phyloP scores from a whole-genome alignment of 768 basidiomycete species.

The Lactifluus subvellereus region DNA sequence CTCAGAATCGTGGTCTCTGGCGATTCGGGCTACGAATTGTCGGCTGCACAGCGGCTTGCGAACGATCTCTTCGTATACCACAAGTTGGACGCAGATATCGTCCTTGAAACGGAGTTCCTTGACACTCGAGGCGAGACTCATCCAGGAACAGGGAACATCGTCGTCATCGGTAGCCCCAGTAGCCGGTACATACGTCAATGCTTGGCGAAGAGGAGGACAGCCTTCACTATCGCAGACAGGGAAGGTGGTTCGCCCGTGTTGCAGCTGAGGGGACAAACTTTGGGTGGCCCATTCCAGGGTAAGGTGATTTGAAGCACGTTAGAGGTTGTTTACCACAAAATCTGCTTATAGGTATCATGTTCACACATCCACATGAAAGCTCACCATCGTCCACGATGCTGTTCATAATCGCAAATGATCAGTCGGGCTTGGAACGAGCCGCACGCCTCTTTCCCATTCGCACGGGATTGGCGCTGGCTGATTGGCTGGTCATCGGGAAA shows the following conservation, averaged over 20 bases:
- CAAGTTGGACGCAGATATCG: conserved; percentile 59
- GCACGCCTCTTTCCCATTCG: conserved; percentile 76
- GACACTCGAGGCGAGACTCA: conserved; percentile 27
- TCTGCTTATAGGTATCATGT: conserved; percentile 42
- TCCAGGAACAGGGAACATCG: conserved; percentile 51
- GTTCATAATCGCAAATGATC: conserved; percentile 56
- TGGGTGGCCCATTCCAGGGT: conserved; percentile 15
- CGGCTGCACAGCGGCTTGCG: conserved; percentile 58
- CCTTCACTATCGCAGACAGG: conserved; percentile 22
- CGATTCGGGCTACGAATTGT: conserved; percentile 33
- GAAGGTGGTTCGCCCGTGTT: conserved; percentile 5
- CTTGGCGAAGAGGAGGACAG: conserved; percentile 20
- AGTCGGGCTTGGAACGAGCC: conserved; percentile 57
- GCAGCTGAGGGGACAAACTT: conserved; percentile 10
- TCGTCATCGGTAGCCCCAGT: conserved; percentile 46
- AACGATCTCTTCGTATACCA: conserved; percentile 66
- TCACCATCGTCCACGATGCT: conserved; percentile 36
- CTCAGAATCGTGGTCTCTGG: conserved; percentile 51
- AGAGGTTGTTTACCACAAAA: neutral
- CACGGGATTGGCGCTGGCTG: conserved; percentile 70
- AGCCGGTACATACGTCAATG: conserved; percentile 26
- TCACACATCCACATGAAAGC: conserved; percentile 61
- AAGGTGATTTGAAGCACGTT: conserved; percentile 19
- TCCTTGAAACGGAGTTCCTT: conserved; percentile 36
- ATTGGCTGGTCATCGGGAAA: conserved; percentile 64